phyloP scores from a whole-genome alignment of 192 early-diverging fungal genomes.

The Phlyctochytrium arcticum region DNA sequence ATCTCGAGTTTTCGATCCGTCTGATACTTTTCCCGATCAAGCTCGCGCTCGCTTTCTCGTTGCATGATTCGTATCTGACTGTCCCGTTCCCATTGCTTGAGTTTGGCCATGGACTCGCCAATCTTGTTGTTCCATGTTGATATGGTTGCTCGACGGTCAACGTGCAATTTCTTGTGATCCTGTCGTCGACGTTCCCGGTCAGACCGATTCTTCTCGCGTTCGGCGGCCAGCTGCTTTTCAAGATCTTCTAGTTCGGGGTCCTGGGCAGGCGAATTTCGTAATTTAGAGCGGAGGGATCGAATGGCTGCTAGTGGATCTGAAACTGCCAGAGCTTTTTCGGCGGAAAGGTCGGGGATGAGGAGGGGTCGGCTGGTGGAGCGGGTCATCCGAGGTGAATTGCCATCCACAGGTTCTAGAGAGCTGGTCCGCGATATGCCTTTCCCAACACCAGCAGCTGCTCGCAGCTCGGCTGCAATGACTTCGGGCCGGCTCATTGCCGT shows the following conservation, averaged over 20 bases:
- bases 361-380: too few species aligned
- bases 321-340: slow-evolving; percentile 14
- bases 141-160: slow-evolving; percentile 4
- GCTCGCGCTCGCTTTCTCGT: slow-evolving; percentile 18
- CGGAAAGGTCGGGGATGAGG: not conserved
- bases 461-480: too few species aligned
- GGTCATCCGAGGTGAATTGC: too few species aligned
- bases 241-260: slow-evolving; percentile 11
- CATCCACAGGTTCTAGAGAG: too few species aligned
- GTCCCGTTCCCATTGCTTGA: slow-evolving; percentile 22
- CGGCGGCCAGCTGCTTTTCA: slow-evolving; percentile 7
- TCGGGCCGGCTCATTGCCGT: too few species aligned
- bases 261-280: not conserved
- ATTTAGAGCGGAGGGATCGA: slow-evolving; percentile 15
- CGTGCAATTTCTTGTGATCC: not conserved
- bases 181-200: slow-evolving; percentile 5
- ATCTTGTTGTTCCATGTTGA: slow-evolving; percentile 2
- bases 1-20: not conserved
- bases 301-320: slow-evolving; percentile 21
- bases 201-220: slow-evolving; percentile 10
- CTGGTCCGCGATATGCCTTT: too few species aligned
- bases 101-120: slow-evolving; percentile 5
- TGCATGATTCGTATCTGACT: slow-evolving; percentile 8
- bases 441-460: too few species aligned
- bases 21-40: not conserved